Percentiles rank a stretch among this genome's conserved stretches.
Evolutionary conservation across 306 rosid genomes (phyloP).

Genomic region (Vigna hirtella): DNA sequence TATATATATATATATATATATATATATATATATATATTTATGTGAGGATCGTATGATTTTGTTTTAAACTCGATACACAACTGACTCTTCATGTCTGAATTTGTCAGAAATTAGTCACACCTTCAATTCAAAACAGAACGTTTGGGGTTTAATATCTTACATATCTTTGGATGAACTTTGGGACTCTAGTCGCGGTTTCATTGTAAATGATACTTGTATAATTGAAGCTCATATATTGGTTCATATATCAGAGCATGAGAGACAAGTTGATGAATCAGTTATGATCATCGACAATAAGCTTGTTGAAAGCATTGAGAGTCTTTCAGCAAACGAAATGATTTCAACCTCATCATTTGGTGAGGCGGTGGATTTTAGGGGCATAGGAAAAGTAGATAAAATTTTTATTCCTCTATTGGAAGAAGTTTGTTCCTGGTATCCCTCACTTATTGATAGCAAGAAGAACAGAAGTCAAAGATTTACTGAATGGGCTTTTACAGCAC

Average conservation of each 20-base stretch:
- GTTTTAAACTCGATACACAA: no score
- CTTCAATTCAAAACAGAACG: no score
- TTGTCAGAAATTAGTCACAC: no score
- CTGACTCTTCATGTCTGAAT: no score
- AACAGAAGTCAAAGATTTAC: conserved; percentile 12
- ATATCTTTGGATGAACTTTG: conserved; percentile 41
- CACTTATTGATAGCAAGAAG: background rate
- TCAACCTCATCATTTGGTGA: background rate
- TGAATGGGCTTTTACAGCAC: conserved; percentile 45
- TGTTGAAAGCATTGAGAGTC: background rate
- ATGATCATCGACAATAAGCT: background rate
- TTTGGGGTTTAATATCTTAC: no score
- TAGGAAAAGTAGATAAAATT: background rate
- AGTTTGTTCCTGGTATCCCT: conserved; percentile 19
- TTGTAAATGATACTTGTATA: conserved; percentile 60
- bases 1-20: no score
- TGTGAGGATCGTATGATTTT: no score
- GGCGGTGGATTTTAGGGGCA: conserved; percentile 7
- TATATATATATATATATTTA: no score
- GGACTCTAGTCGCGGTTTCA: conserved; percentile 49
- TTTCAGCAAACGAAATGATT: background rate
- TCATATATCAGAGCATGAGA: background rate
- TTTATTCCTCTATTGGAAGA: conserved; percentile 38
- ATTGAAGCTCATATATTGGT: conserved; percentile 66
- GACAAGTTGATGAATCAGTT: background rate